Percentiles rank a stretch among this genome's conserved stretches.
Evolutionary conservation across 805 yeast genomes (phyloP).

Genomic region (Candida germanica): DNA sequence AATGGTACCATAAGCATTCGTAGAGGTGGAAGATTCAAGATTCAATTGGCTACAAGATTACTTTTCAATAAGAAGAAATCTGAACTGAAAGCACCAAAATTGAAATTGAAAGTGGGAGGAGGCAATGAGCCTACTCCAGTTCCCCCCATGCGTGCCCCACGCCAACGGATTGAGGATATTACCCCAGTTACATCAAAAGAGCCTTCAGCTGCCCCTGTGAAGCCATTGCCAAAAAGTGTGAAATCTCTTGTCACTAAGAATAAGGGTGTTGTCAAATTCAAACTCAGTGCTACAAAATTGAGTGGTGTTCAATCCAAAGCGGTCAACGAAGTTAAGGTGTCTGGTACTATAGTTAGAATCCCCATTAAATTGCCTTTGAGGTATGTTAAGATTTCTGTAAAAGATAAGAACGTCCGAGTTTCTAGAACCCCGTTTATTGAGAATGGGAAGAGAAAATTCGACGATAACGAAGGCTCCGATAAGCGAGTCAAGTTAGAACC

Average conservation of each 20-base stretch:
- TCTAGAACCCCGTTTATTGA: constrained; percentile 42
- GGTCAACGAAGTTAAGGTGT: constrained; percentile 8
- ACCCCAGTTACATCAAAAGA: background rate
- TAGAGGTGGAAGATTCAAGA: constrained; percentile 56
- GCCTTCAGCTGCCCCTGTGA: constrained; percentile 2
- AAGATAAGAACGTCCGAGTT: constrained; percentile 28
- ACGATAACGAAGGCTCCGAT: background rate
- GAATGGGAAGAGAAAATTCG: background rate
- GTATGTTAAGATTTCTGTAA: constrained; percentile 40
- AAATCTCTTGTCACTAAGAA: background rate
- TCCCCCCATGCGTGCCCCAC: constrained; percentile 5
- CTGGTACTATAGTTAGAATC: constrained; percentile 9
- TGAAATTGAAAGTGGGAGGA: constrained; percentile 3
- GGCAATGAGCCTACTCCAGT: background rate
- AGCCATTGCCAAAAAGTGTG: background rate
- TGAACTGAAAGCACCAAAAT: constrained; percentile 3
- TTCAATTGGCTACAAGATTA: constrained; percentile 39
- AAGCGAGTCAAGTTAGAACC: background rate
- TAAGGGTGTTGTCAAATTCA: constrained; percentile 1
- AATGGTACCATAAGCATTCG: constrained; percentile 56
- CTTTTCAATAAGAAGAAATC: constrained; percentile 11
- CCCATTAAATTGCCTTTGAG: constrained; percentile 18
- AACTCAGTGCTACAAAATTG: constrained; percentile 1
- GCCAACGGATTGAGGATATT: background rate
- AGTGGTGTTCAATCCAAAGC: background rate